Conservation (phyloP, 805 yeast genomes). For the Cyberlindnera xylosilytica region DNA sequence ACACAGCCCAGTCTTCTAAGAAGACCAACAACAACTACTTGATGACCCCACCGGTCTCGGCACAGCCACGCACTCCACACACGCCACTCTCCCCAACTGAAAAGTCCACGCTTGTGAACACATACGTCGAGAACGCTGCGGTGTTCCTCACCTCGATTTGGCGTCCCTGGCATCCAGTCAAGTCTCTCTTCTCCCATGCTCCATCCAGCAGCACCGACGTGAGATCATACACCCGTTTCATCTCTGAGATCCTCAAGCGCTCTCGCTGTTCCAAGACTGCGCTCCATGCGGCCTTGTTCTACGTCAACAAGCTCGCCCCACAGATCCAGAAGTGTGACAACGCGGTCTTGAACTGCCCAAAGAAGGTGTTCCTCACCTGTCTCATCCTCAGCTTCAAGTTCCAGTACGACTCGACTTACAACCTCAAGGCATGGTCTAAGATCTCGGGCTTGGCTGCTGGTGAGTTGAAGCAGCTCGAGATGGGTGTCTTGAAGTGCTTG, state of each 20-base stretch:
- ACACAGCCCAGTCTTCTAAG: conserved; percentile 16
- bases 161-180: conserved; percentile 7
- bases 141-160: conserved; percentile 19
- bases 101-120: conserved; percentile 7
- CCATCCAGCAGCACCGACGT: conserved; percentile 5
- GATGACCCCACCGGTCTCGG: conserved; percentile 19
- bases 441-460: conserved; percentile 59
- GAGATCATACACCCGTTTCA: conserved; percentile 11
- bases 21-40: conserved; percentile 9
- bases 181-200: background rate
- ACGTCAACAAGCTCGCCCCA: conserved; percentile 48
- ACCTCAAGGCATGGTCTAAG: conserved; percentile 69
- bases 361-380: conserved; percentile 64
- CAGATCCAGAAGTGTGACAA: conserved; percentile 14
- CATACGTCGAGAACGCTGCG: conserved; percentile 17
- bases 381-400: conserved; percentile 72
- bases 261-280: conserved; percentile 60
- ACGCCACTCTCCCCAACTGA: conserved; percentile 2
- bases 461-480: conserved; percentile 53
- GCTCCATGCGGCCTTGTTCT: conserved; percentile 65
- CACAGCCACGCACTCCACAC: background rate
- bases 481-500: conserved; percentile 47
- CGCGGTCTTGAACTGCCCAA: conserved; percentile 42
- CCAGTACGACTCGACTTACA: conserved; percentile 67
- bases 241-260: conserved; percentile 42